These are phyloP conservation scores for Pseudogymnoascus sp. DNA, from an alignment of 2,329 filamentous ascomycete genomes.

Conservation along the genomic window DNA sequence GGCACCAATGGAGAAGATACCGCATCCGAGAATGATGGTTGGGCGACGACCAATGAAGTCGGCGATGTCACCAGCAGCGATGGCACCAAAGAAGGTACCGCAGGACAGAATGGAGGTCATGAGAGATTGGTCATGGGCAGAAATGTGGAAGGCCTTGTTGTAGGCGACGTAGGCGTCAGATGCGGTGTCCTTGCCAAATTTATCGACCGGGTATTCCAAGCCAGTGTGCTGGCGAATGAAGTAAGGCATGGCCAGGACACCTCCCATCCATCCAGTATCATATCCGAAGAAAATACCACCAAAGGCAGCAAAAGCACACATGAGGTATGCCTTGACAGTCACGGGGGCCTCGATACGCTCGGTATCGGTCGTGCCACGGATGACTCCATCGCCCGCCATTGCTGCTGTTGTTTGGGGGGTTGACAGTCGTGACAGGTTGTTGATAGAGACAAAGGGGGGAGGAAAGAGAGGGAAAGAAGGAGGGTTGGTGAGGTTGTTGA, in stretches of 20 bases:
- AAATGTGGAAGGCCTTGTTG: conserved; percentile 30
- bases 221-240: conserved; percentile 25
- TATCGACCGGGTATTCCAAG: conserved; percentile 22
- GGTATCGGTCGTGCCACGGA: conserved; percentile 40
- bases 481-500: neutral
- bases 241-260: conserved; percentile 48
- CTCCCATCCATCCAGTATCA: conserved; percentile 70
- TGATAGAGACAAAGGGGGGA: neutral
- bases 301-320: conserved; percentile 64
- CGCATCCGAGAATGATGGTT: conserved; percentile 65
- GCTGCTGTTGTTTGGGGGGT: neutral
- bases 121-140: conserved; percentile 48
- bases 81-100: conserved; percentile 70
- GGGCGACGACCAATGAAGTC: conserved; percentile 66
- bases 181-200: conserved; percentile 17
- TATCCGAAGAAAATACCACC: conserved; percentile 56
- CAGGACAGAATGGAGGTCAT: conserved; percentile 72
- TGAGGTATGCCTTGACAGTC: conserved; percentile 61
- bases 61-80: conserved; percentile 69
- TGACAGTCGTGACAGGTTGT: neutral
- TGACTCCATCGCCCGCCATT: conserved; percentile 3
- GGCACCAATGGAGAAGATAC: conserved; percentile 63
- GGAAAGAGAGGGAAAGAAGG: neutral
- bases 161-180: conserved; percentile 16
- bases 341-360: conserved; percentile 59